Conservation (phyloP, 2,329 filamentous ascomycete genomes). For the Chaetomiaceae sp. region DNA sequence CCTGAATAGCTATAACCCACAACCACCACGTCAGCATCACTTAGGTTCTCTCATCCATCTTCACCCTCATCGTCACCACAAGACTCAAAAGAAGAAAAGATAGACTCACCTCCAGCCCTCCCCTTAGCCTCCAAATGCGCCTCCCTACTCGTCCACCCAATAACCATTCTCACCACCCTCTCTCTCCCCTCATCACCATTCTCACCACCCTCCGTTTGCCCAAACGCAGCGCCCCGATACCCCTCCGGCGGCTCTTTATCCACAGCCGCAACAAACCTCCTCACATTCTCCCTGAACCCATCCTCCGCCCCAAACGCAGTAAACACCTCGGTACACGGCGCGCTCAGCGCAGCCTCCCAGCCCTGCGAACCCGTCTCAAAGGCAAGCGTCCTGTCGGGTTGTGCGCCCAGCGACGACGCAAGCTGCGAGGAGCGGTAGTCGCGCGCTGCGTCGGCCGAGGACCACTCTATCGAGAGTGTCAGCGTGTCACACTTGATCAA, state of each 20-base stretch:
- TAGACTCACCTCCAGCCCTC: slow-evolving; percentile 11
- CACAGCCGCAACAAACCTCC: slow-evolving; percentile 15
- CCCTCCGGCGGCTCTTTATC: slow-evolving; percentile 14
- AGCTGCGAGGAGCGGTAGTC: neutral
- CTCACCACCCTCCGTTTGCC: neutral
- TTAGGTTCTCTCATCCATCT: neutral
- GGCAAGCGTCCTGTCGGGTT: neutral
- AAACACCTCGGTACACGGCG: slow-evolving; percentile 27
- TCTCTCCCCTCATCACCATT: slow-evolving; percentile 7
- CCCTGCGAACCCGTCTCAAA: neutral
- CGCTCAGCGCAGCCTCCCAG: slow-evolving; percentile 1
- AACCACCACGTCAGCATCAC: neutral
- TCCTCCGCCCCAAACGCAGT: slow-evolving; percentile 24
- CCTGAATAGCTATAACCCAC: slow-evolving; percentile 12
- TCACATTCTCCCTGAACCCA: slow-evolving; percentile 19
- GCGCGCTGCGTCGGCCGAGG: slow-evolving; percentile 5
- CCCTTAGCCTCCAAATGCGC: slow-evolving; percentile 24
- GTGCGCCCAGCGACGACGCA: neutral
- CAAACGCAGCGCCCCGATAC: slow-evolving; percentile 7
- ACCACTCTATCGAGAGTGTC: slow-evolving; percentile 10
- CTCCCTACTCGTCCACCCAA: slow-evolving; percentile 27
- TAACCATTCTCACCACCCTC: slow-evolving; percentile 21
- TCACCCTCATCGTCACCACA: neutral
- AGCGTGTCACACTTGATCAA: too few species aligned
- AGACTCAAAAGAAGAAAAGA: neutral